Conservation (phyloP, 2,329 filamentous ascomycete species). For the Stagonosporopsis cucurbitacearum region DNA sequence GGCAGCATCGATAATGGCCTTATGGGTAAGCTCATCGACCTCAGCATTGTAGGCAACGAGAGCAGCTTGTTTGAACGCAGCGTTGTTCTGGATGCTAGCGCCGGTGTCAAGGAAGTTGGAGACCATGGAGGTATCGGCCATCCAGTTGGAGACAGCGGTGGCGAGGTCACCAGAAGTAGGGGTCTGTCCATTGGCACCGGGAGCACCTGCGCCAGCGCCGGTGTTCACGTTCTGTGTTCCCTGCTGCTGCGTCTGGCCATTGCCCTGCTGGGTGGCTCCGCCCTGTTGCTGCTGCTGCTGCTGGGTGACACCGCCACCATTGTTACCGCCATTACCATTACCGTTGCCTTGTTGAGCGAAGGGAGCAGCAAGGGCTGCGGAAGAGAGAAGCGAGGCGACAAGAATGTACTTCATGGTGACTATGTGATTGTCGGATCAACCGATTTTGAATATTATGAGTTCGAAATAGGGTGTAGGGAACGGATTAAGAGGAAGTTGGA, state of each 20-base stretch:
- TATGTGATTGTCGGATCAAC: constrained; percentile 25
- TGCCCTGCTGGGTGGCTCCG: constrained; percentile 10
- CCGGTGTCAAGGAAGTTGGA: constrained; percentile 48
- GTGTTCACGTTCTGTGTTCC: constrained; percentile 16
- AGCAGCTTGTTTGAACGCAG: constrained; percentile 46
- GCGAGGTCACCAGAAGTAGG: constrained; percentile 39
- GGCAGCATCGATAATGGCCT: constrained; percentile 45
- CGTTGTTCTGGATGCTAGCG: constrained; percentile 42
- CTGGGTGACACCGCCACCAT: not conserved
- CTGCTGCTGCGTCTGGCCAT: constrained; percentile 16
- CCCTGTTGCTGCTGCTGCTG: constrained; percentile 17
- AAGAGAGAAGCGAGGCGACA: constrained; percentile 42
- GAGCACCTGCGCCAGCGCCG: constrained; percentile 24
- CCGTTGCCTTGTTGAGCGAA: constrained; percentile 31
- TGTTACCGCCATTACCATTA: constrained; percentile 22
- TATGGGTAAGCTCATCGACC: constrained; percentile 49
- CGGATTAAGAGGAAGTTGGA: constrained; percentile 17
- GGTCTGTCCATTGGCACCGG: constrained; percentile 28
- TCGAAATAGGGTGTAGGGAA: constrained; percentile 10
- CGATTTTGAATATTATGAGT: constrained; percentile 23
- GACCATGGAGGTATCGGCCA: constrained; percentile 48
- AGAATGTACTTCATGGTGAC: constrained; percentile 48
- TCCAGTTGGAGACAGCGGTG: constrained; percentile 47
- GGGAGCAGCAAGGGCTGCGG: constrained; percentile 42
- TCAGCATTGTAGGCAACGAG: constrained; percentile 48